Evolutionary conservation across 306 rosid genomes (phyloP), one percentile per base, ranked within the genome.

Genomic region (Glycyrrhiza uralensis): DNA sequence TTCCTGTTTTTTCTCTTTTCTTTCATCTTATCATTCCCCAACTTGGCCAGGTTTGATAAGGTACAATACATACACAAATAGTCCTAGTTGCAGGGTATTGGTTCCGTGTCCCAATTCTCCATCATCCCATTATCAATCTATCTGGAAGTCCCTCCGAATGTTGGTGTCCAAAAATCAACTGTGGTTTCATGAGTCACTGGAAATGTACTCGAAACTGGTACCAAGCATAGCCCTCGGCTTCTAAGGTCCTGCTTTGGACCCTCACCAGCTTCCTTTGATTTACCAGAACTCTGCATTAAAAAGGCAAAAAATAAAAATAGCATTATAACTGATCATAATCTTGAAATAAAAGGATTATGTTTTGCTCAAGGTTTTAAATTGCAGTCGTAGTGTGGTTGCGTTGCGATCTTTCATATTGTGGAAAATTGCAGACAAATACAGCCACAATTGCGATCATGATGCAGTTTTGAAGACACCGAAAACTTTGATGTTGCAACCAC

Each of bases 151-250:
- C 92, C 97, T 79, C 93, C 96, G 33, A 86, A 95, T 68, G 96
- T 86, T 56, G 97, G 96, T 6, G 96, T 95, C 99, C 99, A 95
- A 80, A 95, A 91, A 85, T 95, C 97, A 33, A 95, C 93, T 0
- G 97, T 71, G 38, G 85, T 85, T 79, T 89, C 99, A 65, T 91
- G 99, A 58, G 97, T 87, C 41, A 92, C 87, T 0, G 97, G 99
- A 76, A 84, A 91, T 66, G 97, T 95, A 69, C 92, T 95, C 4
- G 99, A 91, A 78, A 88, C 87, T 0, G 99, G 99, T 54, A 95
- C 99, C 81, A 95, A 82, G 66, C 99, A 95, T 23, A 95, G 87
- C 62, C 99, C 99, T 79, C 99, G 77, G 74, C 90, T 89, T 84
- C 91, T 91, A 4, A 95, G 92, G 60, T 95, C 99, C 58, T 95